Evolutionary conservation across 352 stramenopile genomes (phyloP).

Genomic region (Phytophthora colocasiae): DNA sequence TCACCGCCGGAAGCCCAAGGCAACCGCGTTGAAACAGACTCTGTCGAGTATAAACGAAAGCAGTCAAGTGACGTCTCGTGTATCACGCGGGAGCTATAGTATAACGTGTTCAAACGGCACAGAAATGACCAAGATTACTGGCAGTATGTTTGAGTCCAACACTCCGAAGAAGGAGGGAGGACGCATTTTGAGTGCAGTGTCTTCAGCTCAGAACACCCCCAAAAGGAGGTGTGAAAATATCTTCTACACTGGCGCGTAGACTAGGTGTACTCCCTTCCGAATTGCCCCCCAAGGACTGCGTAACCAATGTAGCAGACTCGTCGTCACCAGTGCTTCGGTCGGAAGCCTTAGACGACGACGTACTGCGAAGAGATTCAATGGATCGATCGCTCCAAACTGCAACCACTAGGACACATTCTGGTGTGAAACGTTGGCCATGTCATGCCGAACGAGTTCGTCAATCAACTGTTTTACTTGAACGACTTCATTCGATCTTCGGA

Average conservation of each 20-base stretch:
- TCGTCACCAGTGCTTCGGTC: background rate
- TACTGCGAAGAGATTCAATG: constrained; percentile 8
- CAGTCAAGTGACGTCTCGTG: constrained; percentile 17
- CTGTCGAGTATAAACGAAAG: constrained; percentile 54
- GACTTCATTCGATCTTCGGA: constrained; percentile 19
- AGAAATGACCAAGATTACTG: constrained; percentile 38
- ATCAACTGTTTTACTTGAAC: constrained; percentile 26
- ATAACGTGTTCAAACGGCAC: constrained; percentile 41
- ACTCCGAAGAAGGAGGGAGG: constrained; percentile 57
- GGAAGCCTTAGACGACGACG: background rate
- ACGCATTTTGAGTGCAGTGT: constrained; percentile 26
- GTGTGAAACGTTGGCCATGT: constrained; percentile 27
- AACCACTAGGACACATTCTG: constrained; percentile 34
- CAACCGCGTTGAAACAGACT: constrained; percentile 24
- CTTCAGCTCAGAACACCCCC: constrained; percentile 40
- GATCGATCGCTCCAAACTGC: constrained; percentile 21
- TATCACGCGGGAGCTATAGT: constrained; percentile 34
- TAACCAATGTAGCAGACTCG: background rate
- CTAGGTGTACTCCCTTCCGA: constrained; percentile 6
- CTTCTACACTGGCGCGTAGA: constrained; percentile 3
- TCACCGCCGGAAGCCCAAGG: constrained; percentile 47
- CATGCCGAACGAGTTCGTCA: constrained; percentile 32
- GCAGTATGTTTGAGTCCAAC: constrained; percentile 44
- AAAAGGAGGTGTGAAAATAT: constrained; percentile 32
- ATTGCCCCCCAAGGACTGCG: constrained; percentile 3